Evolutionary conservation across 1,139 yeast species (phyloP), one percentile per base, ranked within the genome.

Genomic region (Scheffersomyces cryptocercus): DNA sequence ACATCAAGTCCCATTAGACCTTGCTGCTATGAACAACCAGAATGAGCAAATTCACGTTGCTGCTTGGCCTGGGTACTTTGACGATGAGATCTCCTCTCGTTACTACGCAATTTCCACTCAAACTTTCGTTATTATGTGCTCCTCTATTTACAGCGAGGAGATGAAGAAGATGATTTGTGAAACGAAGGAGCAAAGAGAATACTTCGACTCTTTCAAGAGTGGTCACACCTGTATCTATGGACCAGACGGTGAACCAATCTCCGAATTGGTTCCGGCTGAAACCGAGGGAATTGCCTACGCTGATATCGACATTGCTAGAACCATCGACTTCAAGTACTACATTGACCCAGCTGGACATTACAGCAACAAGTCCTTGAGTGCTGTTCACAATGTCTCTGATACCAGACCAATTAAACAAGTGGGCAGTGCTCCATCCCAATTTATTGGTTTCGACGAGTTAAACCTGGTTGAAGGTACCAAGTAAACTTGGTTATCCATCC

Each of bases 271-370:
- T 12, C 14, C 28, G 5, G 36, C 33, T 2, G 24, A 13, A 36
- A 31, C 14, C 6, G 43, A 40, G 24, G 45, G 43, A 7, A 36
- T 36, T 8, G 36, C 26, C 14, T 40, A 41, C 14, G 44, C 36
- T 29, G 41, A 37, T 13, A 7, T 32, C n/a, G 43, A 45, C 12
- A 24, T 43, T 28, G 36, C 39, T 9, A 26, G 38, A 14, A 38
- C 42, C 9, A 8, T 38, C 7, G 16, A 29, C 13, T 35, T 28
- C 13, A 43, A 43, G 14, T 29, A 30, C 16, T 31, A 41, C n/a
- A 13, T 44, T 20, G 49, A 46, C 36, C 35, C 46, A n/a, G 45
- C 40, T 37, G 47, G 47, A 2, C 47, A 43, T 13, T 46, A 46
- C 35, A 31, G 35, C n/a, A 31, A 31, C 35, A 31, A 31, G 20